Evolutionary conservation across 352 stramenopile species (phyloP).

Genomic region (Pythium biforme): DNA sequence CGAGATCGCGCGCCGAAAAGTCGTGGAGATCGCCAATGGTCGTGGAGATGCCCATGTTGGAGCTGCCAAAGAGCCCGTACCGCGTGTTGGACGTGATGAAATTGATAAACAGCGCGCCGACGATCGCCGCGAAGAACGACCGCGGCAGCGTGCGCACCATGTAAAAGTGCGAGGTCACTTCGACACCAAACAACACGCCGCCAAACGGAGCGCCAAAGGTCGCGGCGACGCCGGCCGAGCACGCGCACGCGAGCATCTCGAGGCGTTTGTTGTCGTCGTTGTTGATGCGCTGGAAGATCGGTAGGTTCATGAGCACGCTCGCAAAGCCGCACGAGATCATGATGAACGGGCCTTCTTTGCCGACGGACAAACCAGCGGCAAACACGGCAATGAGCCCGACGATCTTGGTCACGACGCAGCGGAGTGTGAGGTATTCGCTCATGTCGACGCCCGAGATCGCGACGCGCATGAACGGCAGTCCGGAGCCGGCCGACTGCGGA

Average conservation of each 20-base stretch:
- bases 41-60: conserved; percentile 57
- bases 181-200: conserved; percentile 82
- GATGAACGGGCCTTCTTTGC: conserved; percentile 87
- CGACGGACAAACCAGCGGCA: conserved; percentile 68
- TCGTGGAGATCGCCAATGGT: conserved; percentile 40
- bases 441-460: conserved; percentile 84
- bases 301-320: conserved; percentile 71
- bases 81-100: conserved; percentile 59
- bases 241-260: conserved; percentile 82
- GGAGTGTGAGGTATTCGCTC: conserved; percentile 65
- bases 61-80: conserved; percentile 76
- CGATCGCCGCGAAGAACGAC: conserved; percentile 80
- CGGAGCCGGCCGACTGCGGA: conserved; percentile 69
- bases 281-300: conserved; percentile 64
- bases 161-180: conserved; percentile 86
- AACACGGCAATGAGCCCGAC: conserved; percentile 61
- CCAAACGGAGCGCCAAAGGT: conserved; percentile 86
- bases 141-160: conserved; percentile 73
- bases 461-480: conserved; percentile 79
- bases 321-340: conserved; percentile 87
- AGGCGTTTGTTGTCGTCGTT: conserved; percentile 79
- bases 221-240: conserved; percentile 77
- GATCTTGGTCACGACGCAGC: conserved; percentile 74
- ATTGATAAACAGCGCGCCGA: conserved; percentile 63
- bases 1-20: conserved; percentile 51